phyloP scores from a whole-genome alignment of 257 asterid species.

The Pogostemon cablin region DNA sequence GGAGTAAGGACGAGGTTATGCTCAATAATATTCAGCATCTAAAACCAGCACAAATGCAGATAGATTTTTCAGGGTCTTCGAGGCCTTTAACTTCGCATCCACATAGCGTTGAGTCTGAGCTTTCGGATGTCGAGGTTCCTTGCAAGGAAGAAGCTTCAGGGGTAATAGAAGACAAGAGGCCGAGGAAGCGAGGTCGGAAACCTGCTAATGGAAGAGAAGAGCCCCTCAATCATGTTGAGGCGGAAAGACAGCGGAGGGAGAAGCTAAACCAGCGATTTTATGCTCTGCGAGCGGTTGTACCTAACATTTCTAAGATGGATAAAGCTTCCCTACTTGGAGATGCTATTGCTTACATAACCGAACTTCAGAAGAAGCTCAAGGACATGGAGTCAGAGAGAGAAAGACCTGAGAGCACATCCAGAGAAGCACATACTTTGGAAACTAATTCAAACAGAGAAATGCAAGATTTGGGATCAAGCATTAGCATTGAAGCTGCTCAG shows the following conservation, averaged over 20 bases:
- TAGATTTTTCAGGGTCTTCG: slow-evolving; percentile 66
- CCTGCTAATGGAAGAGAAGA: slow-evolving; percentile 91
- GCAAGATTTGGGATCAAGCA: slow-evolving; percentile 37
- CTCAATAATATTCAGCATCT: slow-evolving; percentile 52
- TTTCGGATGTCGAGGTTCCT: slow-evolving; percentile 72
- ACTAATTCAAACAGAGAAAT: slow-evolving; percentile 37
- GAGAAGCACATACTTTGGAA: slow-evolving; percentile 46
- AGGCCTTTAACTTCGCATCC: slow-evolving; percentile 47
- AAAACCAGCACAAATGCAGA: slow-evolving; percentile 66
- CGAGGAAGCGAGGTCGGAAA: slow-evolving; percentile 87
- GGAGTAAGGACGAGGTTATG: slow-evolving; percentile 50
- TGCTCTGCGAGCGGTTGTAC: slow-evolving; percentile 83
- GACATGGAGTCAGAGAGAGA: slow-evolving; percentile 72
- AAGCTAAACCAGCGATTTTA: slow-evolving; percentile 88
- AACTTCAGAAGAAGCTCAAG: slow-evolving; percentile 76
- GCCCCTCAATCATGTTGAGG: slow-evolving; percentile 87
- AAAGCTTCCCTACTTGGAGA: slow-evolving; percentile 92
- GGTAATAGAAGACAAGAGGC: slow-evolving; percentile 59
- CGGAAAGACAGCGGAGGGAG: slow-evolving; percentile 88
- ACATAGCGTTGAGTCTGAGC: slow-evolving; percentile 61
- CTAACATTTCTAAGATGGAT: slow-evolving; percentile 93
- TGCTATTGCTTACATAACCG: slow-evolving; percentile 90
- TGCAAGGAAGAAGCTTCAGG: slow-evolving; percentile 57
- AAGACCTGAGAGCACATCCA: slow-evolving; percentile 41
- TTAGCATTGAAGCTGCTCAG: slow-evolving; percentile 44